Percentiles rank a stretch among this genome's conserved stretches.
Evolutionary conservation across 2,329 filamentous ascomycete genomes (phyloP).

Genomic region (Cladosporium sp.): DNA sequence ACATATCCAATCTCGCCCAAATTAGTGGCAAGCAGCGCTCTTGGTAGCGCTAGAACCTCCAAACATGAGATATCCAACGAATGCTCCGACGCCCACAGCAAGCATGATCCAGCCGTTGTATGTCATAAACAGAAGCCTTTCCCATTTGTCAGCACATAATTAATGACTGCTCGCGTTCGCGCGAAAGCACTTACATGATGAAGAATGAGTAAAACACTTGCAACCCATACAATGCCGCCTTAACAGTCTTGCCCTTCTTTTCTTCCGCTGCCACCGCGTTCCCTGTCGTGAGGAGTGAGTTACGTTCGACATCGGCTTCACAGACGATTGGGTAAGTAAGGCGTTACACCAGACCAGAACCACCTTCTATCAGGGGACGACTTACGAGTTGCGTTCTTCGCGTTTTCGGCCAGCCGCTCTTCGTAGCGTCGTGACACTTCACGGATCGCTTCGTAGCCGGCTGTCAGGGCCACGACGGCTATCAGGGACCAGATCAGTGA

Average conservation of each 20-base stretch:
- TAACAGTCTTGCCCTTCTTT: conserved; percentile 69
- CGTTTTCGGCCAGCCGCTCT: conserved; percentile 45
- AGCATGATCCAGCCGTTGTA: conserved; percentile 99
- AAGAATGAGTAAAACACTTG: conserved; percentile 99
- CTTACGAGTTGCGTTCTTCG: conserved; percentile 39
- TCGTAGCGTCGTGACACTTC: conserved; percentile 76
- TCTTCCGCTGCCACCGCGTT: conserved; percentile 54
- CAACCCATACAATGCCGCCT: conserved; percentile 78
- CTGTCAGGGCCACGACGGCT: conserved; percentile 74
- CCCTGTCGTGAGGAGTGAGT: conserved; percentile 72
- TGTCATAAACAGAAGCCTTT: conserved; percentile 98
- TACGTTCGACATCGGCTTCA: conserved; percentile 42
- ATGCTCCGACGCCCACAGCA: conserved; percentile 81
- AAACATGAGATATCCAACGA: conserved; percentile 82
- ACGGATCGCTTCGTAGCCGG: conserved; percentile 89
- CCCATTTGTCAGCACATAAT: background rate
- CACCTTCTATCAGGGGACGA: conserved; percentile 4
- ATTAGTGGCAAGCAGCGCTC: conserved; percentile 84
- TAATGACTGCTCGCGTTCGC: no score
- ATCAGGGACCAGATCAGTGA: conserved; percentile 79
- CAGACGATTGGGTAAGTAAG: conserved; percentile 1
- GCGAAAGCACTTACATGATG: conserved; percentile 74
- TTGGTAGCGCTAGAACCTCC: conserved; percentile 70
- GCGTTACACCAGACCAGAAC: conserved; percentile 5
- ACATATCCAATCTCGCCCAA: background rate